Percentiles rank a stretch among this genome's conserved stretches.
These are phyloP conservation scores for Sporothrix variecibatus DNA, from an alignment of 2,329 filamentous ascomycete genomes.

Conservation along the genomic window DNA sequence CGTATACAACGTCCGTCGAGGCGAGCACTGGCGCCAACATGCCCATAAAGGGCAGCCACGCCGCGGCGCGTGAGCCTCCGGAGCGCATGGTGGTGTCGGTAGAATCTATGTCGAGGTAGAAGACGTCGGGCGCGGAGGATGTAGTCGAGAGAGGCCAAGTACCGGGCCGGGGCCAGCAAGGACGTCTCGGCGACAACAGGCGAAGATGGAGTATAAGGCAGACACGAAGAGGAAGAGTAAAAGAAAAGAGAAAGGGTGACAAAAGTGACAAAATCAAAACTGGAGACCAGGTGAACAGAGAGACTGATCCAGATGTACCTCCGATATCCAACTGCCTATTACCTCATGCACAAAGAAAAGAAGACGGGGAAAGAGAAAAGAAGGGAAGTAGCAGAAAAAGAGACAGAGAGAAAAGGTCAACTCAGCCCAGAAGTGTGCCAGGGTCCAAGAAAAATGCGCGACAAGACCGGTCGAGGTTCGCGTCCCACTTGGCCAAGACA, in stretches of 20 bases:
- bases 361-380: background rate
- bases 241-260: background rate
- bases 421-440: background rate
- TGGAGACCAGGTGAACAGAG: background rate
- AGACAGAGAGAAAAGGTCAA: background rate
- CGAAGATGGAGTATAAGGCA: background rate
- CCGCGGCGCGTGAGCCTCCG: background rate
- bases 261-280: background rate
- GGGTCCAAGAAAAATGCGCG: background rate
- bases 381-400: background rate
- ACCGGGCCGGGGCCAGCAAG: background rate
- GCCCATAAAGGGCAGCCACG: slow-evolving; percentile 26
- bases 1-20: slow-evolving; percentile 41
- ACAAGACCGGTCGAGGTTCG: background rate
- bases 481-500: slow-evolving; percentile 23
- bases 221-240: background rate
- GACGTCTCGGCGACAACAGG: background rate
- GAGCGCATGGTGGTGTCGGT: slow-evolving; percentile 16
- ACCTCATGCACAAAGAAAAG: background rate
- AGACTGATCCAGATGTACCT: background rate
- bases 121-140: too few relatives aligned
- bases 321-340: background rate
- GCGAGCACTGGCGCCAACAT: background rate
- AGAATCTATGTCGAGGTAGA: too few relatives aligned
- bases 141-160: background rate